Conservation (phyloP, 1,284 basidiomycete species). For the Leccinum subrobustum region DNA sequence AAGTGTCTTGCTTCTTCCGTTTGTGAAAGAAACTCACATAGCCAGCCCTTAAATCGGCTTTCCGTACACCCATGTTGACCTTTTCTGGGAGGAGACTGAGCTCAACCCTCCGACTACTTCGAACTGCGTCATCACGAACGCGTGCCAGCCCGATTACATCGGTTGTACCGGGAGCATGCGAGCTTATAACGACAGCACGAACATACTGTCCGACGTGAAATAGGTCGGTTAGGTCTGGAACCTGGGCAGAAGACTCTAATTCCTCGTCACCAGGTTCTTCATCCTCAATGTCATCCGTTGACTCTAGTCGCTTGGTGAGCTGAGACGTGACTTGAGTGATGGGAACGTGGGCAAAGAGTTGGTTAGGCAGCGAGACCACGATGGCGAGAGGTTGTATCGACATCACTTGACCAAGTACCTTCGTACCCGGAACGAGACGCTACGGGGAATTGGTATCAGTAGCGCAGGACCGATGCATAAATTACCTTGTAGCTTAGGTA, state of each 20-base stretch:
- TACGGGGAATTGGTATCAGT: slow-evolving; percentile 32
- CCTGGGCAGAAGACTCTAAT: slow-evolving; percentile 35
- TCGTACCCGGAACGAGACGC: slow-evolving; percentile 85
- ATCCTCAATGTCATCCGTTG: slow-evolving; percentile 49
- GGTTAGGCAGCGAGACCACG: slow-evolving; percentile 91
- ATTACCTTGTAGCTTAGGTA: slow-evolving; percentile 91
- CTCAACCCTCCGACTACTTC: slow-evolving; percentile 80
- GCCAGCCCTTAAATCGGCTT: slow-evolving; percentile 75
- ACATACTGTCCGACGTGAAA: slow-evolving; percentile 89
- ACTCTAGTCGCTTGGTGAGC: slow-evolving; percentile 73
- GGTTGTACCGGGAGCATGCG: slow-evolving; percentile 62
- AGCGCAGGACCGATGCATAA: neutral
- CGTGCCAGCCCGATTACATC: slow-evolving; percentile 55
- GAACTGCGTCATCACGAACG: slow-evolving; percentile 63
- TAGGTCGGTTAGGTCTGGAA: slow-evolving; percentile 73
- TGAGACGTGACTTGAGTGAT: slow-evolving; percentile 92
- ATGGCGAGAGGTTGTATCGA: slow-evolving; percentile 89
- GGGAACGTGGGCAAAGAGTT: slow-evolving; percentile 92
- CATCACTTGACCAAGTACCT: slow-evolving; percentile 84
- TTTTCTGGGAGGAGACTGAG: slow-evolving; percentile 82
- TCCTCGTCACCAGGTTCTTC: slow-evolving; percentile 47
- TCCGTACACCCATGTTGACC: slow-evolving; percentile 83
- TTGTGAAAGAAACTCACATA: slow-evolving; percentile 51
- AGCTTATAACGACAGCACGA: slow-evolving; percentile 71
- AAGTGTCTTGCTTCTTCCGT: slow-evolving; percentile 1